phyloP scores from a whole-genome alignment of 2,329 filamentous ascomycete genomes.

The Fusarium staphyleae region DNA sequence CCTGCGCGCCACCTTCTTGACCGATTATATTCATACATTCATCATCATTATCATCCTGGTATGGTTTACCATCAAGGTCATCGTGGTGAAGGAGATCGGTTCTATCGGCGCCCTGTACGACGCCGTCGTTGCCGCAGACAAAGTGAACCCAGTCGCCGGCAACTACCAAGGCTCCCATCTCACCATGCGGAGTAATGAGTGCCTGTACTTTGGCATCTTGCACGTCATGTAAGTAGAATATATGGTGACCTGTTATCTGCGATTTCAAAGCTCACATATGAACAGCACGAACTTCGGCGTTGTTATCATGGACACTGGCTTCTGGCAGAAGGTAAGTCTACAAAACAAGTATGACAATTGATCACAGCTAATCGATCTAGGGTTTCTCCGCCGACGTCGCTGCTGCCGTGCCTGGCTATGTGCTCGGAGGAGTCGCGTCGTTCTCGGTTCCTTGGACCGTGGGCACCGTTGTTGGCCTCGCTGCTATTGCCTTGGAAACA shows the following conservation, averaged over 20 bases:
- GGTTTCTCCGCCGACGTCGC: constrained; percentile 55
- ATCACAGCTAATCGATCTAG: too few species aligned
- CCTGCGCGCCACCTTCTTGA: constrained; percentile 54
- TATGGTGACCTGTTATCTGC: too few species aligned
- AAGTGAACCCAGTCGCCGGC: constrained; percentile 55
- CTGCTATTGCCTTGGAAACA: constrained; percentile 56
- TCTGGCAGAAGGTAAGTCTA: constrained; percentile 62
- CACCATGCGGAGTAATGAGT: constrained; percentile 62
- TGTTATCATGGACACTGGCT: constrained; percentile 62
- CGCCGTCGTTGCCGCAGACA: constrained; percentile 54
- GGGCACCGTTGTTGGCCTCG: constrained; percentile 58
- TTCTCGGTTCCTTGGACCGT: constrained; percentile 62
- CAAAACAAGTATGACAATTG: too few species aligned
- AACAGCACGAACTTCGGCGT: constrained; percentile 63
- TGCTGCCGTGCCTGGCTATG: constrained; percentile 59
- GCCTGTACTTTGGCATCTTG: too few species aligned
- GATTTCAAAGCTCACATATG: too few species aligned
- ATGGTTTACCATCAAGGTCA: constrained; percentile 56
- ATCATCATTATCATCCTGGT: constrained; percentile 61
- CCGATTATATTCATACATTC: constrained; percentile 62
- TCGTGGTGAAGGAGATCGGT: constrained; percentile 55
- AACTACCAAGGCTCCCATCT: constrained; percentile 62
- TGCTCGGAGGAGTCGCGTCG: constrained; percentile 60
- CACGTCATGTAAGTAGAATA: too few species aligned
- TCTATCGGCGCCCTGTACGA: constrained; percentile 58